phyloP scores from a whole-genome alignment of 305 asterid genomes.

The Fraxinus paxiana region DNA sequence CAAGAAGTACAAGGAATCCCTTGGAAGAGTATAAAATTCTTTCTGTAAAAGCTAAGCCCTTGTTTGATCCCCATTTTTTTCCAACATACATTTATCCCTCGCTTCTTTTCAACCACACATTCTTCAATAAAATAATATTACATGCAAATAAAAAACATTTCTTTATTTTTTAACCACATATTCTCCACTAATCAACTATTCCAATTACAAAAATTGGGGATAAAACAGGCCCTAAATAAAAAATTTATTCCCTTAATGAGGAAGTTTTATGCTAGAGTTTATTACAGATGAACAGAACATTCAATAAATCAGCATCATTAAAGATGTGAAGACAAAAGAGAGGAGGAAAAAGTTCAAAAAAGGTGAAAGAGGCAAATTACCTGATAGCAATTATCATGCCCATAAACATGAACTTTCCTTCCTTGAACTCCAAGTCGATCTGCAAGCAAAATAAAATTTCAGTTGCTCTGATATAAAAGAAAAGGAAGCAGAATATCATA shows the following conservation, averaged over 20 bases:
- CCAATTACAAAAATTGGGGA: not conserved
- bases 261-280: not conserved
- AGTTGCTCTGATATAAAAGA: not conserved
- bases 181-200: not conserved
- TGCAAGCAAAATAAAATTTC: constrained; percentile 31
- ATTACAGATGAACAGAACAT: not conserved
- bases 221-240: not conserved
- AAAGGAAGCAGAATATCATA: not conserved
- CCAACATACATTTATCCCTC: not conserved
- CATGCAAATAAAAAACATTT: not conserved
- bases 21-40: not conserved
- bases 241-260: not conserved
- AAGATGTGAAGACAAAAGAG: not conserved
- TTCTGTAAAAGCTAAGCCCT: not conserved
- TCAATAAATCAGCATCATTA: not conserved
- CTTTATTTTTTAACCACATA: not conserved
- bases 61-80: not conserved
- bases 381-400: constrained; percentile 56
- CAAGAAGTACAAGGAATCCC: not conserved
- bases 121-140: not conserved
- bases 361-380: constrained; percentile 31
- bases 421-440: constrained; percentile 93
- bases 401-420: constrained; percentile 60
- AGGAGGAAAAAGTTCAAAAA: not conserved
- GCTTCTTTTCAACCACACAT: not conserved